Evolutionary conservation across 257 asterid species (phyloP).

Genomic region (Mentha longifolia): DNA sequence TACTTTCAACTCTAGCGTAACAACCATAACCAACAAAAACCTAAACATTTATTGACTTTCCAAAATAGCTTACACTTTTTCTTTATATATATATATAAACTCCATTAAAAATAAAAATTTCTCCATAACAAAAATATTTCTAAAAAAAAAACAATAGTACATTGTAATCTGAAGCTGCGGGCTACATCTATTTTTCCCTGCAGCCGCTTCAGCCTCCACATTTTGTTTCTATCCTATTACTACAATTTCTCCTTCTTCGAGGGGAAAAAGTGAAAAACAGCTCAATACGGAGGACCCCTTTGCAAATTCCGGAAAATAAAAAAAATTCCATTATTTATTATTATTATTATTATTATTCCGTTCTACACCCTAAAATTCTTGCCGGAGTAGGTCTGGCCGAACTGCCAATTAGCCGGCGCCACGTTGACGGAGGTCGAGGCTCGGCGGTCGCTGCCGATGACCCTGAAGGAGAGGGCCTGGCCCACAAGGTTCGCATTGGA

Average conservation of each 20-base stretch:
- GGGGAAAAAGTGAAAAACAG: constrained; percentile 24
- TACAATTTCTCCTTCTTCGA: neutral
- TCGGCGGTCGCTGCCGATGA: constrained; percentile 72
- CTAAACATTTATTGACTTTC: neutral
- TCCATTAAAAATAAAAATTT: neutral
- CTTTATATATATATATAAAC: too few relatives aligned
- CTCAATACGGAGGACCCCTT: constrained; percentile 21
- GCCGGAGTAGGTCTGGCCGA: constrained; percentile 78
- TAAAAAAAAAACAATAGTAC: neutral
- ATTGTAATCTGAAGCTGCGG: constrained; percentile 46
- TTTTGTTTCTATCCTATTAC: constrained; percentile 3
- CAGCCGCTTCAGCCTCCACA: constrained; percentile 46
- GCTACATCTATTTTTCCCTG: constrained; percentile 41
- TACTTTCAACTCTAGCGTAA: neutral
- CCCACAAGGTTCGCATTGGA: constrained; percentile 54
- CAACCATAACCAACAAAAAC: neutral
- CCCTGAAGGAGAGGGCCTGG: constrained; percentile 74
- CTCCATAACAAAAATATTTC: neutral
- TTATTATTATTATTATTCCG: neutral
- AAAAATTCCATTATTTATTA: neutral
- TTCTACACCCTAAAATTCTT: constrained; percentile 61
- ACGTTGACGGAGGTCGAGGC: constrained; percentile 63
- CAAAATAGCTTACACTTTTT: neutral
- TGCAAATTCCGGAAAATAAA: neutral
- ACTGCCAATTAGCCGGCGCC: constrained; percentile 84